phyloP scores from a whole-genome alignment of 2,329 filamentous ascomycete species.

The Sporothrix brunneoviolacea region DNA sequence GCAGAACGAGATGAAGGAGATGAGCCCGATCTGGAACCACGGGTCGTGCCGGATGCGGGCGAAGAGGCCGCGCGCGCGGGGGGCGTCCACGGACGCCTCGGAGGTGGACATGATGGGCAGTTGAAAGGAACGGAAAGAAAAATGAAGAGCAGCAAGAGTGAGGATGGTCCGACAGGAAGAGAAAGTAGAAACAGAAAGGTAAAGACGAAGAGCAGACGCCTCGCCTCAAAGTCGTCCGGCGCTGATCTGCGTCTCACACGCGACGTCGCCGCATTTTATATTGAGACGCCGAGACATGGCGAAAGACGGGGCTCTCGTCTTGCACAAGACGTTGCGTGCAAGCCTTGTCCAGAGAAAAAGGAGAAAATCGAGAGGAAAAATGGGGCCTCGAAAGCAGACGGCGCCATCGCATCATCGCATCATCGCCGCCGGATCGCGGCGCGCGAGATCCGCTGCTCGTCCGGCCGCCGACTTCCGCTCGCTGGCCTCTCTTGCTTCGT shows the following conservation, averaged over 20 bases:
- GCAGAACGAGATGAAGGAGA: conserved; percentile 16
- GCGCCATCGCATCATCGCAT: conserved; percentile 6
- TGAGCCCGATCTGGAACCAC: conserved; percentile 15
- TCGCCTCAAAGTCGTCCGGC: too few relatives aligned
- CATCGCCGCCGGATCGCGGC: not conserved
- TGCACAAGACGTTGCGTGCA: too few relatives aligned
- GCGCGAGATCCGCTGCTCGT: conserved; percentile 10
- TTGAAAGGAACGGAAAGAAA: not conserved
- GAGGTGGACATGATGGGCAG: not conserved
- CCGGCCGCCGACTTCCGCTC: too few relatives aligned
- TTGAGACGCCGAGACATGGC: too few relatives aligned
- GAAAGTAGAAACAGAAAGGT: too few relatives aligned
- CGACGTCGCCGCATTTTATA: too few relatives aligned
- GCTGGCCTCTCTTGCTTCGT: too few relatives aligned
- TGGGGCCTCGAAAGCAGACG: not conserved
- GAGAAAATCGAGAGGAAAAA: conserved; percentile 1
- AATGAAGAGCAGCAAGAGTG: not conserved
- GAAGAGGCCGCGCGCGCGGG: conserved; percentile 1
- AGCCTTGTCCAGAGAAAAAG: too few relatives aligned
- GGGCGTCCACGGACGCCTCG: not conserved
- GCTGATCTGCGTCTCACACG: too few relatives aligned
- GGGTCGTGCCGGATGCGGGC: conserved; percentile 12
- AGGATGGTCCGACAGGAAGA: too few relatives aligned
- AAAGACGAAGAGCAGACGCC: too few relatives aligned
- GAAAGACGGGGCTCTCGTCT: too few relatives aligned